Evolutionary conservation across 140 eudicot species (phyloP).

Genomic region (Senecio squalidus): DNA sequence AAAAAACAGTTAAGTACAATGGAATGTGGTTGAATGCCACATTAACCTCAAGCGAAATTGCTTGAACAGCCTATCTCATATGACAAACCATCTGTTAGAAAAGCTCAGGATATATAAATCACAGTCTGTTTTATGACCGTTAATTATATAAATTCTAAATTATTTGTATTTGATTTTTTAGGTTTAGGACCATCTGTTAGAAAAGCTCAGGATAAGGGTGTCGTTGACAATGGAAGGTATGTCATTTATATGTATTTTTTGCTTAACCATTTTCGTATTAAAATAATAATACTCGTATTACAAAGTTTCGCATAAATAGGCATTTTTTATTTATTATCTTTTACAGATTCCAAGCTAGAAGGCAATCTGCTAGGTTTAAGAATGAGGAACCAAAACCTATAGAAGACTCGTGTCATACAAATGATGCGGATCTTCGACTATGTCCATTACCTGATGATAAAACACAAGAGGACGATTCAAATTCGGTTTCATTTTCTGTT

Average conservation of each 20-base stretch:
- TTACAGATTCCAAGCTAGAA: slow-evolving; percentile 33
- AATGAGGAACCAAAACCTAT: slow-evolving; percentile 26
- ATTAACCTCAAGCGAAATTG: too few relatives aligned
- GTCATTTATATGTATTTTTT: not conserved
- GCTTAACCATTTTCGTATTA: not conserved
- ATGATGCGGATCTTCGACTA: slow-evolving; percentile 10
- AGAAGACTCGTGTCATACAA: slow-evolving; percentile 26
- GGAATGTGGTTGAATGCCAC: too few relatives aligned
- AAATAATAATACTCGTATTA: not conserved
- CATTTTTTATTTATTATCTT: not conserved
- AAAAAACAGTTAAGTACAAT: too few relatives aligned
- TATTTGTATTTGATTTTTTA: slow-evolving; percentile 14
- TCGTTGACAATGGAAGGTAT: slow-evolving; percentile 50
- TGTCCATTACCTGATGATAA: slow-evolving; percentile 16
- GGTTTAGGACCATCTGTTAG: slow-evolving; percentile 47
- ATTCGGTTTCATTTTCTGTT: not conserved
- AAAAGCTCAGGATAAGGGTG: slow-evolving; percentile 34
- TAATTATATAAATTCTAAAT: not conserved
- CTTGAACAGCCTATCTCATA: too few relatives aligned
- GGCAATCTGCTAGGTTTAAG: slow-evolving; percentile 64
- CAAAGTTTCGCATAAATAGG: not conserved
- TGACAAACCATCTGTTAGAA: too few relatives aligned
- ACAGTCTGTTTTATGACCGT: not conserved
- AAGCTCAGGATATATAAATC: too few relatives aligned
- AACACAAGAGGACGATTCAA: slow-evolving; percentile 28